A percentile compares a stretch with the other conserved stretches of the same genome.
phyloP scores from a whole-genome alignment of 2,329 filamentous ascomycete species.

The Akanthomyces muscarius region DNA sequence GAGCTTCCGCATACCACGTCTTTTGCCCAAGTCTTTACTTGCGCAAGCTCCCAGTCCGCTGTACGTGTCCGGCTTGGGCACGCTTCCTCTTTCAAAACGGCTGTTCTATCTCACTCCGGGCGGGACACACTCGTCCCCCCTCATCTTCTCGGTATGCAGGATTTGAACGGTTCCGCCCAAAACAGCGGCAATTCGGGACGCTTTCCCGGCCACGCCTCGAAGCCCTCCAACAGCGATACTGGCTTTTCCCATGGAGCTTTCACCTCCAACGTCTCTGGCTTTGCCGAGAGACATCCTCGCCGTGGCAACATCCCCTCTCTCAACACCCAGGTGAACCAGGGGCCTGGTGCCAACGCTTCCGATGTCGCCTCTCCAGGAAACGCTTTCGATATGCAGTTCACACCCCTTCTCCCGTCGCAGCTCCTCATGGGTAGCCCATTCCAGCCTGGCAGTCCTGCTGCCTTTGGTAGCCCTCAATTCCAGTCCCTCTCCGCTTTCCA shows the following conservation, averaged over 20 bases:
- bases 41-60: not conserved
- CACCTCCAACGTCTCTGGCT: constrained; percentile 78
- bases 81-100: constrained; percentile 70
- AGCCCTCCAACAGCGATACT: constrained; percentile 77
- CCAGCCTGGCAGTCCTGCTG: constrained; percentile 86
- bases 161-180: constrained; percentile 52
- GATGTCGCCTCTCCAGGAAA: constrained; percentile 86
- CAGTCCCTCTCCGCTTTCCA: constrained; percentile 77
- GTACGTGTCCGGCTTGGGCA: constrained; percentile 48
- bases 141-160: constrained; percentile 89
- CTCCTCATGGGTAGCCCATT: constrained; percentile 93
- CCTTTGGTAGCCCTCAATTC: constrained; percentile 89
- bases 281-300: constrained; percentile 81
- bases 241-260: constrained; percentile 93
- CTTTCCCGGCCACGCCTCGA: constrained; percentile 68
- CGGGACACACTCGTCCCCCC: constrained; percentile 84
- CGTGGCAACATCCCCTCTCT: constrained; percentile 85
- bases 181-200: constrained; percentile 54
- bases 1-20: not conserved
- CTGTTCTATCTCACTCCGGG: constrained; percentile 70
- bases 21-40: constrained; percentile 1
- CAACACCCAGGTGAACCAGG: constrained; percentile 69
- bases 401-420: constrained; percentile 89
- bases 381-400: constrained; percentile 97
- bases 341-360: constrained; percentile 49